A percentile compares a stretch with the other conserved stretches of the same genome.
These are phyloP conservation scores for Mariannaea sp. DNA, from an alignment of 2,329 filamentous ascomycete species.

Conservation along the genomic window DNA sequence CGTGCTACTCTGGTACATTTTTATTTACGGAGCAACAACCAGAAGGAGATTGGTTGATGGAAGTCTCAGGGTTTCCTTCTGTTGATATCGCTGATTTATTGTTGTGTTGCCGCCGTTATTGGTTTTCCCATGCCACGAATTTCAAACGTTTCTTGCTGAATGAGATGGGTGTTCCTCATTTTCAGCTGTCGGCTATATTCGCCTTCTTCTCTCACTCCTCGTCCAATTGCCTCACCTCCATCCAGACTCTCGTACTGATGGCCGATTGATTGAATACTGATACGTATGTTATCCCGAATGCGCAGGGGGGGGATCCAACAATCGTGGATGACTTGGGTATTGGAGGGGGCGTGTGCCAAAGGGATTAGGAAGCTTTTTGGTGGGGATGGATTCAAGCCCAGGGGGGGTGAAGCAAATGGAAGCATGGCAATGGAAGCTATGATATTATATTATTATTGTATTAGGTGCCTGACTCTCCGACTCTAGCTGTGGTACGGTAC, in stretches of 20 bases:
- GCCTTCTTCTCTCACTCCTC: background rate
- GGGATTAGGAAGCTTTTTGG: slow-evolving; percentile 6
- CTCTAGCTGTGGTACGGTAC: too few relatives aligned
- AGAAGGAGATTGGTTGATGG: background rate
- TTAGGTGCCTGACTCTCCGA: too few relatives aligned
- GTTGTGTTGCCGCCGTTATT: background rate
- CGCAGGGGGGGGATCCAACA: background rate
- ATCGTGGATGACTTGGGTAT: background rate
- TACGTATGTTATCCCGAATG: too few relatives aligned
- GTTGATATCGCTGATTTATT: background rate
- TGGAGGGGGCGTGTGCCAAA: slow-evolving; percentile 10
- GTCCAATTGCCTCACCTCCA: background rate
- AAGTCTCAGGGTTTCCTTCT: background rate
- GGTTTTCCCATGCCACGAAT: too few relatives aligned
- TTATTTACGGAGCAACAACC: background rate
- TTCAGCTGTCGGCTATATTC: too few relatives aligned
- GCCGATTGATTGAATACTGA: background rate
- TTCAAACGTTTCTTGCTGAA: too few relatives aligned
- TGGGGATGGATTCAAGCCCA: slow-evolving; percentile 14
- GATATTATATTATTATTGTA: too few relatives aligned
- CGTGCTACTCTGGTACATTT: too few relatives aligned
- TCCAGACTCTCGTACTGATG: background rate
- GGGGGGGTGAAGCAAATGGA: too few relatives aligned
- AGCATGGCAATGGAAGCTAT: too few relatives aligned
- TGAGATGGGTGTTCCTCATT: too few relatives aligned